Conservation (phyloP, 2,329 filamentous ascomycete genomes). For the Aspergillus udagawae region DNA sequence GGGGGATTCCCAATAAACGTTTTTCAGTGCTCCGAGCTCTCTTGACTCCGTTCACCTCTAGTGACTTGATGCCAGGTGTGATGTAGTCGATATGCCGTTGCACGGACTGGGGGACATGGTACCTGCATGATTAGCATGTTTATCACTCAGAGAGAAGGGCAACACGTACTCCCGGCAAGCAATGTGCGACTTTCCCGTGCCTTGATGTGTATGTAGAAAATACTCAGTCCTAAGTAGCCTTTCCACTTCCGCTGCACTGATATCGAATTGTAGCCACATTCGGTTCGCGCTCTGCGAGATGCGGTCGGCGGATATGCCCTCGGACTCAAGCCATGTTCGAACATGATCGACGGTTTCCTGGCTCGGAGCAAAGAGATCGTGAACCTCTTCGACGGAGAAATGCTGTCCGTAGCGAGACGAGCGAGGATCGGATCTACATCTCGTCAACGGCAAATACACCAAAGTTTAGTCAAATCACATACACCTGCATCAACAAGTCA, state of each 20-base stretch:
- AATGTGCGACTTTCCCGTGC: slow-evolving; percentile 27
- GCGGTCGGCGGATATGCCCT: slow-evolving; percentile 49
- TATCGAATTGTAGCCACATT: slow-evolving; percentile 54
- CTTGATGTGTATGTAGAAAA: slow-evolving; percentile 46
- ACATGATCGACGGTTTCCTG: slow-evolving; percentile 49
- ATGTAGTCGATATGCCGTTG: slow-evolving; percentile 54
- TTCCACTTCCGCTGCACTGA: slow-evolving; percentile 52
- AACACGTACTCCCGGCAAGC: slow-evolving; percentile 35
- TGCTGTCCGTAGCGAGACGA: slow-evolving; percentile 42
- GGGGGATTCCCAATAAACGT: slow-evolving; percentile 16
- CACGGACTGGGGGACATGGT: slow-evolving; percentile 49
- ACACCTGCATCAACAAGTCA: slow-evolving; percentile 43
- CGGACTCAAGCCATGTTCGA: slow-evolving; percentile 50
- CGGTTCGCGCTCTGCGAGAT: slow-evolving; percentile 49
- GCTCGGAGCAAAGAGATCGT: slow-evolving; percentile 41
- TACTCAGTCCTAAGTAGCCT: slow-evolving; percentile 53
- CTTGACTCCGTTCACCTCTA: not conserved
- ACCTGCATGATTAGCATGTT: slow-evolving; percentile 21
- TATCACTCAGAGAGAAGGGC: not conserved
- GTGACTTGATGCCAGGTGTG: slow-evolving; percentile 35
- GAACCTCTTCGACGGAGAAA: slow-evolving; percentile 42
- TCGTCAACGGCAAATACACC: slow-evolving; percentile 1
- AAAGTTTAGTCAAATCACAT: slow-evolving; percentile 10
- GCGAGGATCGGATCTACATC: slow-evolving; percentile 34
- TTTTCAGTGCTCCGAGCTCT: slow-evolving; percentile 13